Evolutionary conservation across 495 filamentous ascomycete species (phyloP), one percentile per base, ranked within the genome.

Genomic region (Lophiostoma macrostomum): DNA sequence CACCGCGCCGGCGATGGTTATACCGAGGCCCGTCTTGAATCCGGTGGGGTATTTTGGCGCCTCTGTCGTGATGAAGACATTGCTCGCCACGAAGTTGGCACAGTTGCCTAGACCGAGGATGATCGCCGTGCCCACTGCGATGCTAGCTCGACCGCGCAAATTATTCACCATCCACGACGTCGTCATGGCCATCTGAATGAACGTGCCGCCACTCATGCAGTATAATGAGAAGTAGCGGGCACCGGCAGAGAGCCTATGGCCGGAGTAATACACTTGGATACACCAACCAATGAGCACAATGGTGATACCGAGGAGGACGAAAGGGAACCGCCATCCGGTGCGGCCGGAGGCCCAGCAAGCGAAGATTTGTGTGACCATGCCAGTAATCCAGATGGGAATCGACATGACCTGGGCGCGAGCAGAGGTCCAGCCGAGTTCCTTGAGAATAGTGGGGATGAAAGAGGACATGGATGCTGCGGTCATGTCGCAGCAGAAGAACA

Each of bases 401-500:
- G 54, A 46, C 48, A 62, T 52, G 25, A 50, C 41, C 43, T 62
- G 59, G 4, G 59, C 59, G 20, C 25, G 23, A n/a, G 59, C 53
- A 19, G 59, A 37, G 44, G 28, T 58, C 35, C 44, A 62, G 34
- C 59, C 59, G 3, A 62, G 40, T 22, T 58, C 53, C n/a, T 41
- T 55, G 47, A 62, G 42, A 30, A 62, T 62, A 11, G 59, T 62
- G 22, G 59, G 59, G 20, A 50, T 57, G 39, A 57, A 58, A 25
- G 47, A n/a, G 13, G 47, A 48, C 53, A 58, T 62, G n/a, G 59
- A 62, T 29, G 59, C 59, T 16, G 54, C 53, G 5, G 59, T 53
- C 54, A 62, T 62, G 38, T 57, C 59, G 42, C 42, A 53, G 36
- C 59, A 62, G 59, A 62, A 62, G 38, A 57, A 62, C 39, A 58